Base-by-base conservation (phyloP, 2,329 filamentous ascomycete genomes). In the Fusarium cyanostomum region DNA sequence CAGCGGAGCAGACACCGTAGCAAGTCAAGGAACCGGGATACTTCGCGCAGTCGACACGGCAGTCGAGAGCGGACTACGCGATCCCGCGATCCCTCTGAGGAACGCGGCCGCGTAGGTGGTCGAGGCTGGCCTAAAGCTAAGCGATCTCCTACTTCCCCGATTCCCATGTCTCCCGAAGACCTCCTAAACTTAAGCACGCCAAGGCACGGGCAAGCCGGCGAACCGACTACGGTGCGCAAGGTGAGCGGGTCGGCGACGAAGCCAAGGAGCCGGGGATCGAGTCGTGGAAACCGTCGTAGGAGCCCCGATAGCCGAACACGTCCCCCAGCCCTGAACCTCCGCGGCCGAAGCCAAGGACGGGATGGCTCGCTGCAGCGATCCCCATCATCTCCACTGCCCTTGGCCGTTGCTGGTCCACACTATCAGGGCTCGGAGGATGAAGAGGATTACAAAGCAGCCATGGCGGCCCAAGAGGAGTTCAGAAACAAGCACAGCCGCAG, bases 121-220 rank as follows among this genome's bases (percentile, higher is more conserved):
- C 85, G 89, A 18, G 89, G 88, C 64, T 92, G 82, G 55, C 78
- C 90, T 62, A 90, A 88, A 71, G 86, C 90, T 15, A 96, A 97
- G 77, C 85, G 91, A 18, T 97, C 94, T 1, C 94, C 94, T 1
- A 96, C 92, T 2, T 97, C 94, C 0, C 94, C 94, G 0, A 85
- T 97, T 2, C 92, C 94, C 4, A 97, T 97, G 94, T 96, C 94
- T 4, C 93, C 93, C 0, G 92, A 97, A 69, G 93, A 97, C 70
- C 74, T 92, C 58, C 86, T 87, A 71, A 89, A 85, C 67, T 76
- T 90, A 45, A 85, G 83, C 62, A 85, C 80, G 1, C 80, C 82
- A 1, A 78, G 71, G 26, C 69, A 71, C 63, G 72, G 48, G 7
- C 71, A 73, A 3, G 62, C 66, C 2, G 73, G 67, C 15, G 82